Base-by-base conservation (phyloP, 192 early-diverging fungal species). In the Podila epigama region DNA sequence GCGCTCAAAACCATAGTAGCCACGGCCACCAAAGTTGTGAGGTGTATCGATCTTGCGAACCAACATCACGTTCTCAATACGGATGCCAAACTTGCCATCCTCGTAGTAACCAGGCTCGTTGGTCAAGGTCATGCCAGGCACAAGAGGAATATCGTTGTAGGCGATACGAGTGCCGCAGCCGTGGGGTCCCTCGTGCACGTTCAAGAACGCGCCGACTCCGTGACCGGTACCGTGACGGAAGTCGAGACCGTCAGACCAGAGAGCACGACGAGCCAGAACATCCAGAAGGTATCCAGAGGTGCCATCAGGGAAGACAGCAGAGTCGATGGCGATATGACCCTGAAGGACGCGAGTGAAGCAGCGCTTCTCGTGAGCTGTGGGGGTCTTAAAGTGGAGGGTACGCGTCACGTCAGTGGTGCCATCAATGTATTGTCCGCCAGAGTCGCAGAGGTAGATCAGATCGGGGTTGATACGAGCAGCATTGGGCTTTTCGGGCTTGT, bases 371-470 rank as follows among this genome's bases (percentile, higher is more conserved):
- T 91, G 88, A 4, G 80, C 89, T 9, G 90, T 90, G 22, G 96
- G 96, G 34, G 85, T 83, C 40, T 91, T 90, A 83, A 98, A 97
- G 79, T 98, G 95, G 22, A 91, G 69, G 1, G 97, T 99, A 55
- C 97, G 92, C 5, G 97, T 99, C n/a, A 93, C 89, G 81, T 99
- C 97, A 2, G 97, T 99, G 20, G 97, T 99, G 53, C 97, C 97
- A 62, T 99, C 95, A 65, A 79, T 85, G 87, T 94, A 99, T 83
- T 99, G 97, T 63, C 90, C 97, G 52, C 97, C 97, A 66, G 94
- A 96, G 82, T 99, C 97, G 75, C 93, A 94, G 22, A 99, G 88
- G 66, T 98, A 99, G 73, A 98, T 89, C 60, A 91, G 75, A 58
- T 86, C 85, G 13, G 85, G 70, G 60, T 91, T 85, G 67, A 99